Base-by-base conservation (phyloP, 495 filamentous ascomycete genomes). In the Hyaloscypha bicolor region DNA sequence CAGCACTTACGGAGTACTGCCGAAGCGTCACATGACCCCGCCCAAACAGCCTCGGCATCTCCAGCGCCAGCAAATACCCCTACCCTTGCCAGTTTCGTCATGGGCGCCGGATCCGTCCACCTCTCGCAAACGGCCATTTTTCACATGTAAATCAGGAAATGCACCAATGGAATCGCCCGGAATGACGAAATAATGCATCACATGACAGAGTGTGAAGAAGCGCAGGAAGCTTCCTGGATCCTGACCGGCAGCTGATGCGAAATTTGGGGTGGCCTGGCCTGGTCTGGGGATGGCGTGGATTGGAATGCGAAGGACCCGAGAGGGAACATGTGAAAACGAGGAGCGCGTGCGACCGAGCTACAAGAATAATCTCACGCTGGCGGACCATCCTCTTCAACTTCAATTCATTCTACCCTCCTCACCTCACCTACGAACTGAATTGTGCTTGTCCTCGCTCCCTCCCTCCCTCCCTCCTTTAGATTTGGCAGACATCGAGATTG, bases 31-130 rank as follows among this genome's bases (percentile, higher is more conserved):
- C 30, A 29, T 52, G 29, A 48, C 53, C 25, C 33, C 22, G 45
- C 21, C 22, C 39, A 68, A 64, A 59, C 55, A 69, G 61, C 65
- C 65, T 67, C 65, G 65, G 65, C 65, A 67, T 62, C 33, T 52
- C 42, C 42, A 39, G 2, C 32, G 4, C 62, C 25, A 4, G 2
- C 11, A 8, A 16, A 29, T 19, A 32, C 9, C 19, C 9, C 1
- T 19, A 32, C 9, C 19, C 9, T 12, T 35, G 29, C 42, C 60
- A 19, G 22, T 52, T 63, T 29, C 60, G 60, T 63, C 60, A 63
- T 32, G 25, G 45, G 45, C 25, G 32, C 19, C 22, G 32, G 19
- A 14, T 16, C 42, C 42, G 6, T 48, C 35, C 42, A 48, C 16
- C 16, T 48, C 8, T 48, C 42, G 42, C 0, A 48, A 48, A 48